Evolutionary conservation across 345 rosid species (phyloP), one percentile per base, ranked within the genome.

Genomic region (Psidium friedrichsthalianum): DNA sequence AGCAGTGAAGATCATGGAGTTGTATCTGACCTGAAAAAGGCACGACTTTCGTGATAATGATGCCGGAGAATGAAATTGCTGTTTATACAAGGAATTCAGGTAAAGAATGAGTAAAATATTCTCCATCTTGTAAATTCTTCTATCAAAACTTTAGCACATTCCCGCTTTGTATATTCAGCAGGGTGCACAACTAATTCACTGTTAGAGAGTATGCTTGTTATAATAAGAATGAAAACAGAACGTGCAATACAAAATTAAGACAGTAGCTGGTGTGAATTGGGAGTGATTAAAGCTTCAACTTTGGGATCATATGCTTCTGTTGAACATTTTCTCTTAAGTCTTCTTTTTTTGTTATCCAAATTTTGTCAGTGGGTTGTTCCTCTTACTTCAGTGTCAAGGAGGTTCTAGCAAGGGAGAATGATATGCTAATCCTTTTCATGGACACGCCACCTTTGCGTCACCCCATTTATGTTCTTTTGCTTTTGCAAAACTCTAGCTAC

Each of bases 1-100:
- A 83, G 92, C 89, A 44, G 87, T 53, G 91, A 93, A 88, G 98
- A 94, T 88, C 90, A 86, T 52, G 97, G 97, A 44, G 95, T 92
- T 85, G 93, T 93, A 85, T 89, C 95, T 85, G 90, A 92, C 89
- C 92, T 94, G 74, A 92, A 92, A 86, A 91, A 88, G 58, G 95
- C 94, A 24, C 91, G 92, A 83, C 92, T 92, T 78, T 90, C 89
- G 80, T 92, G 89, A 89, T 81, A 20, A 69, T 36, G 80, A 9
- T 27, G n/a, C 54, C 49, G 20, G 64, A 8, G 83, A 58, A 57
- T 61, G 64, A 74, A 42, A 64, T 29, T 61, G 25, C 47, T 69
- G 36, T 21, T 84, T 51, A 6, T 51, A 51, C 44, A 85, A 51
- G 47, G 84, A 55, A 69, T 58, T 85, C 69, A 74, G 87, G 88